A percentile compares a stretch with the other conserved stretches of the same genome.
Evolutionary conservation across 345 rosid genomes (phyloP).

Genomic region (Lepidium sativum): DNA sequence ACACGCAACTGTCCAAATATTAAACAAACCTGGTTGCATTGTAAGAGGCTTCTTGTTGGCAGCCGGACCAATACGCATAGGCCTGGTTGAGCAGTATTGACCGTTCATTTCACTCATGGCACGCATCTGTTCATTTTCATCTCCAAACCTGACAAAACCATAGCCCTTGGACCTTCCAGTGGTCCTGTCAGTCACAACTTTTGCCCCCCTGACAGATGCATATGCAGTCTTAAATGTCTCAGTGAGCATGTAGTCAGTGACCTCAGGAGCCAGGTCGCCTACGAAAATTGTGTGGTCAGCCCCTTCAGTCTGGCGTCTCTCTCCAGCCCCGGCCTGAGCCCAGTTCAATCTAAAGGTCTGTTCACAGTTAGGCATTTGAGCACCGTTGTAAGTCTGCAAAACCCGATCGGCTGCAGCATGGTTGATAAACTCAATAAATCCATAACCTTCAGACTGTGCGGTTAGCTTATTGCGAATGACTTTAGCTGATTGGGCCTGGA

Average conservation of each 20-base stretch:
- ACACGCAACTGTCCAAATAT: neutral
- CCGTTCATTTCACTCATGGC: slow-evolving; percentile 98
- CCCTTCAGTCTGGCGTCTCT: slow-evolving; percentile 74
- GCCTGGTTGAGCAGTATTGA: slow-evolving; percentile 65
- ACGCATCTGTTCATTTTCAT: slow-evolving; percentile 71
- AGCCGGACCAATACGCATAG: slow-evolving; percentile 94
- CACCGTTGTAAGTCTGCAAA: slow-evolving; percentile 67
- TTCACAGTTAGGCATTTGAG: slow-evolving; percentile 61
- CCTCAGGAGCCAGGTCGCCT: slow-evolving; percentile 92
- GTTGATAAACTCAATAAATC: slow-evolving; percentile 66
- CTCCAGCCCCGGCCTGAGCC: slow-evolving; percentile 89
- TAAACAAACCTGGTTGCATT: slow-evolving; percentile 61
- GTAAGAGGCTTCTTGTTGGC: slow-evolving; percentile 63
- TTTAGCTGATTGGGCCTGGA: slow-evolving; percentile 59
- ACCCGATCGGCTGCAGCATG: slow-evolving; percentile 75
- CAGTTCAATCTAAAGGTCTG: slow-evolving; percentile 83
- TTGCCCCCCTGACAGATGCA: slow-evolving; percentile 77
- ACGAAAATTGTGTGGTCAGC: slow-evolving; percentile 75
- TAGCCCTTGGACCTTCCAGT: slow-evolving; percentile 95
- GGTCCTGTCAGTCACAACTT: slow-evolving; percentile 75
- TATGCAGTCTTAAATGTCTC: slow-evolving; percentile 64
- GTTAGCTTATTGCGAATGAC: slow-evolving; percentile 81
- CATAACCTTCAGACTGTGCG: slow-evolving; percentile 65
- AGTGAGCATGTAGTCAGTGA: slow-evolving; percentile 56
- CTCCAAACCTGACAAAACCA: slow-evolving; percentile 90